Evolutionary conservation across 345 rosid genomes (phyloP).

Genomic region (Linum usitatissimum): DNA sequence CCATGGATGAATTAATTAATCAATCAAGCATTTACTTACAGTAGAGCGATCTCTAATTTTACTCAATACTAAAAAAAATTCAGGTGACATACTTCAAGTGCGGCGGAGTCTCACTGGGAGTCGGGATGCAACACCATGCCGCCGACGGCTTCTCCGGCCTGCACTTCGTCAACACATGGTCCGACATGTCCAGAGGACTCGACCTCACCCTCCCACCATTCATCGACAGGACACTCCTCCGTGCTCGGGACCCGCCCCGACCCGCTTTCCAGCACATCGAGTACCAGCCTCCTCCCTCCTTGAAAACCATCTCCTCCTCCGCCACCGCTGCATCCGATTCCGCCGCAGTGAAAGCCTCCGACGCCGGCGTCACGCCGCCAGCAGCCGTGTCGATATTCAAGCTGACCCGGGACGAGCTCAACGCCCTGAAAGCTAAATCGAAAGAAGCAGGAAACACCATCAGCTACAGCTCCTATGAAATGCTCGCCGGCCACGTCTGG

Average conservation of each 20-base stretch:
- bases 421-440: slow-evolving; percentile 49
- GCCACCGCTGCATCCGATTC: slow-evolving; percentile 35
- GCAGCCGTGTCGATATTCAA: slow-evolving; percentile 24
- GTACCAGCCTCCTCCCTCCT: slow-evolving; percentile 68
- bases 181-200: slow-evolving; percentile 88
- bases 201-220: slow-evolving; percentile 59
- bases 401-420: slow-evolving; percentile 50
- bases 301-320: slow-evolving; percentile 24
- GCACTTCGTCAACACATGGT: slow-evolving; percentile 88
- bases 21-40: no score
- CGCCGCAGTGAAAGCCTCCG: no score
- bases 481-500: slow-evolving; percentile 96
- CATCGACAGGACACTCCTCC: slow-evolving; percentile 74
- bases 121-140: slow-evolving; percentile 90
- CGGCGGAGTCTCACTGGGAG: slow-evolving; percentile 94
- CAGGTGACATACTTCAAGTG: slow-evolving; percentile 87
- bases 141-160: slow-evolving; percentile 97
- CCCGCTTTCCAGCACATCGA: slow-evolving; percentile 67
- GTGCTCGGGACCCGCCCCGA: slow-evolving; percentile 80
- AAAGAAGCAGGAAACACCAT: slow-evolving; percentile 49
- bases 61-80: no score
- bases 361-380: no score
- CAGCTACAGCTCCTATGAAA: slow-evolving; percentile 72
- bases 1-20: no score
- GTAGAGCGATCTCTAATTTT: no score